Evolutionary conservation across 208 protist genomes (phyloP).

Genomic region (Phytomonas sp.): DNA sequence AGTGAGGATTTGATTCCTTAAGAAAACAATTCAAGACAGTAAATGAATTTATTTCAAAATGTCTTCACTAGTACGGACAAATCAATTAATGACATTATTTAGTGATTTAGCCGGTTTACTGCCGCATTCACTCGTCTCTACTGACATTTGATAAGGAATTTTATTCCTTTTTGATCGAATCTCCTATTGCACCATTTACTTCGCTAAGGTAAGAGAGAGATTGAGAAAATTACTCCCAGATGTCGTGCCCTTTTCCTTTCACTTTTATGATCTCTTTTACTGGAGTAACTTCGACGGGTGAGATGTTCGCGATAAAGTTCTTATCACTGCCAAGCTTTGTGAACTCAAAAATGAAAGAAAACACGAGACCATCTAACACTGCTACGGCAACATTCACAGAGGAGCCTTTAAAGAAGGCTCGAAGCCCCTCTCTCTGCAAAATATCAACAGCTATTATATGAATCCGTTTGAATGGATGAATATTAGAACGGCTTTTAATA

Average conservation of each 20-base stretch:
- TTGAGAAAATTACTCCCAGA: not conserved
- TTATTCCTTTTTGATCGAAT: not conserved
- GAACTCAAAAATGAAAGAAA: slow-evolving; percentile 76
- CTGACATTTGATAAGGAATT: not conserved
- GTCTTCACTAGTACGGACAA: not conserved
- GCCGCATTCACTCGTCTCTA: not conserved
- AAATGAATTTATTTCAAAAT: not conserved
- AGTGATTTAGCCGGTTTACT: not conserved
- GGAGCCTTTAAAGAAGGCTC: slow-evolving; percentile 75
- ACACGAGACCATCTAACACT: slow-evolving; percentile 74
- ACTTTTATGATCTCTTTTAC: not conserved
- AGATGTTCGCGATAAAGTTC: slow-evolving; percentile 35
- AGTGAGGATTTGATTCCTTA: not conserved
- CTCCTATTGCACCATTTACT: not conserved
- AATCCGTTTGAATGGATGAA: slow-evolving; percentile 19
- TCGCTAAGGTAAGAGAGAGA: not conserved
- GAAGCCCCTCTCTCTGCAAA: slow-evolving; percentile 41
- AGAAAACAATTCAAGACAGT: not conserved
- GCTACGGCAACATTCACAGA: slow-evolving; percentile 59
- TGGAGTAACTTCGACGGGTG: not conserved
- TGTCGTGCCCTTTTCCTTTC: not conserved
- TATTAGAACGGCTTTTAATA: not conserved
- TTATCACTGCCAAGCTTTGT: slow-evolving; percentile 80
- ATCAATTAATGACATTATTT: not conserved
- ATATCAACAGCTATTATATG: slow-evolving; percentile 40